Evolutionary conservation across 306 rosid genomes (phyloP), one percentile per base, ranked within the genome.

Genomic region (Citrullus mucosospermus): DNA sequence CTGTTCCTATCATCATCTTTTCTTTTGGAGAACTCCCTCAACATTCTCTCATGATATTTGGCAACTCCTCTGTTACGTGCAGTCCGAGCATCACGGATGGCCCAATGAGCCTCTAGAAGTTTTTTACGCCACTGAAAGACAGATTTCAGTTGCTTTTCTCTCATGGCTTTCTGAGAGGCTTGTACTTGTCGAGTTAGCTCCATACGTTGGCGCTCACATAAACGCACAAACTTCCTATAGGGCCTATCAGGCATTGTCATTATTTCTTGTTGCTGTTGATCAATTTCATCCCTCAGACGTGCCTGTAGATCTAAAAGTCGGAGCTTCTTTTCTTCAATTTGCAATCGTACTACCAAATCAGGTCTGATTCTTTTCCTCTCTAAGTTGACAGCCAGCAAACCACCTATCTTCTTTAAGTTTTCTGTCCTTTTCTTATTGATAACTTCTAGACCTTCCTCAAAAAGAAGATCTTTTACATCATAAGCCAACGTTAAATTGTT

Each of bases 161-260:
- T 85, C 81, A 83, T 53, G 84, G 96, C 96, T 81, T 85, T 91
- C 79, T 91, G 98, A 59, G 97, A 89, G 67, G 96, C 92, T 82
- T 91, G 97, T 50, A 95, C 96, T 87, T 95, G 98, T 80, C 98
- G 87, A 54, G 93, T 75, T 43, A 95, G 93, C 80, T 95, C 98
- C 86, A 91, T 60, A 22, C 97, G 97, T 84, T 95, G 98, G 63
- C 97, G 98, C 88, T 95, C 98, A 76, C 98, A 95, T 78, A 92
- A 80, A 55, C 88, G 88, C 67, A 95, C 97, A 90, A 95, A 95
- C 88, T 92, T 95, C 51, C 97, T 88, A 78, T 95, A 92, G 67
- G 96, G 96, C 87, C 98, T 91, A 55, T 95, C 98, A 20, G 97
- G 95, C 97, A 95, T 95, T 82, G 97, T 93, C 97, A 95, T 92